Conservation (phyloP, 2,329 filamentous ascomycete species). For the Xylaria sp. region DNA sequence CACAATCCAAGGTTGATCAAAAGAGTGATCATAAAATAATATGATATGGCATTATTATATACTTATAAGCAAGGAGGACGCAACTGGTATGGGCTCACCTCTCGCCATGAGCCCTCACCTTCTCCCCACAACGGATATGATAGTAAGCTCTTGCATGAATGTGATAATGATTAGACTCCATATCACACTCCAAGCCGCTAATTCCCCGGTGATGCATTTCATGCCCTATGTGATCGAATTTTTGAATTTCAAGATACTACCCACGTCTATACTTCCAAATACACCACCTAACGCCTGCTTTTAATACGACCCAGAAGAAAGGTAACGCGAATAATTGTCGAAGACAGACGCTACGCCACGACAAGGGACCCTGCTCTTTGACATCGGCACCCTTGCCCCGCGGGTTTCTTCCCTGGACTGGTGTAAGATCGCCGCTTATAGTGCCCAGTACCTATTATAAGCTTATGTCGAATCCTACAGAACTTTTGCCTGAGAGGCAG, state of each 20-base stretch:
- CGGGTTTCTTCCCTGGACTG: constrained; percentile 25
- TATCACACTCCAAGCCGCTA: constrained; percentile 23
- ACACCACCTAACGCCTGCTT: not conserved
- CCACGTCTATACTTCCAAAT: constrained; percentile 10
- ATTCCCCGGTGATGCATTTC: constrained; percentile 28
- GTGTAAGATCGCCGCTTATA: constrained; percentile 34
- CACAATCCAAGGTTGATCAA: not conserved
- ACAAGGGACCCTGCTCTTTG: constrained; percentile 9
- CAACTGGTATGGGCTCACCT: constrained; percentile 1
- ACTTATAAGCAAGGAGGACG: not conserved
- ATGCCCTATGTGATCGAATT: constrained; percentile 20
- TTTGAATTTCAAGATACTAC: constrained; percentile 3
- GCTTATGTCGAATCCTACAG: constrained; percentile 12
- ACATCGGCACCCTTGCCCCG: constrained; percentile 24
- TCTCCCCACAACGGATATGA: constrained; percentile 10
- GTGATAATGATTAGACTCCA: constrained; percentile 14
- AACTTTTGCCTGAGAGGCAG: constrained; percentile 13
- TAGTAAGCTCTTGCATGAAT: constrained; percentile 25
- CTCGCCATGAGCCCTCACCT: constrained; percentile 22
- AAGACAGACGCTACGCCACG: constrained; percentile 8
- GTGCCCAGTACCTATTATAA: constrained; percentile 4
- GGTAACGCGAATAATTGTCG: constrained; percentile 26
- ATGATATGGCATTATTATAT: constrained; percentile 20
- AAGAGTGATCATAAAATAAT: constrained; percentile 9
- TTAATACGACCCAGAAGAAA: constrained; percentile 27